These are phyloP conservation scores for Phytopythium montanum DNA, from an alignment of 352 stramenopile species.

Conservation along the genomic window DNA sequence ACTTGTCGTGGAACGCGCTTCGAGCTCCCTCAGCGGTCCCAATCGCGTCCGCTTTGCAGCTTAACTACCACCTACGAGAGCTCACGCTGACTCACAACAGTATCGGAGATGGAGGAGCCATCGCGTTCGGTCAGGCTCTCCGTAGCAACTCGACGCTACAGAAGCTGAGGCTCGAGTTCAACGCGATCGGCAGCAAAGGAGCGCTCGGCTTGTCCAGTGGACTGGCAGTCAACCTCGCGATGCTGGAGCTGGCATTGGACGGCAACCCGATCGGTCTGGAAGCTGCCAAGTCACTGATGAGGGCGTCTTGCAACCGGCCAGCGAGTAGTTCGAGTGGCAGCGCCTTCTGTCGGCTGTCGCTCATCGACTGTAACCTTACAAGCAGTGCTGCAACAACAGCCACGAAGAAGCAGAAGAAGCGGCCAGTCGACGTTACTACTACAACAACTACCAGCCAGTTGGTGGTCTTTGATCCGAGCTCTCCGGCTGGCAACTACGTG, in stretches of 20 bases:
- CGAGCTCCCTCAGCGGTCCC: conserved; percentile 28
- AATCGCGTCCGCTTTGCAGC: conserved; percentile 46
- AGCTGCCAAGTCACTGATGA: conserved; percentile 51
- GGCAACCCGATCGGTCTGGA: conserved; percentile 58
- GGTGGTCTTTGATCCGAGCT: conserved; percentile 54
- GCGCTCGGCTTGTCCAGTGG: conserved; percentile 52
- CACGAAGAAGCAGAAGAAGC: not conserved
- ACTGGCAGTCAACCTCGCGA: conserved; percentile 38
- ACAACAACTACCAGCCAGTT: conserved; percentile 17
- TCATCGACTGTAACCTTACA: conserved; percentile 51
- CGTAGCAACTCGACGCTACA: conserved; percentile 40
- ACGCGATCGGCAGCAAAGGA: conserved; percentile 53
- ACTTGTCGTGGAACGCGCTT: conserved; percentile 87
- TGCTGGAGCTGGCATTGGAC: conserved; percentile 49
- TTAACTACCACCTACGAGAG: conserved; percentile 63
- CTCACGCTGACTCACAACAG: conserved; percentile 68
- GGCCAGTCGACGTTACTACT: not conserved
- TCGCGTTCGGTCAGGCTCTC: conserved; percentile 53
- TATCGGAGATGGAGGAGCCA: conserved; percentile 47
- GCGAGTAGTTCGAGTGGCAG: conserved; percentile 2
- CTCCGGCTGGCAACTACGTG: conserved; percentile 51
- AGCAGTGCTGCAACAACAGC: not conserved
- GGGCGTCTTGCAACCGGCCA: conserved; percentile 38
- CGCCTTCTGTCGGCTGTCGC: conserved; percentile 38
- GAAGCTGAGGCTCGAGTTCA: conserved; percentile 57